phyloP scores from a whole-genome alignment of 345 rosid species.

The Punica granatum region DNA sequence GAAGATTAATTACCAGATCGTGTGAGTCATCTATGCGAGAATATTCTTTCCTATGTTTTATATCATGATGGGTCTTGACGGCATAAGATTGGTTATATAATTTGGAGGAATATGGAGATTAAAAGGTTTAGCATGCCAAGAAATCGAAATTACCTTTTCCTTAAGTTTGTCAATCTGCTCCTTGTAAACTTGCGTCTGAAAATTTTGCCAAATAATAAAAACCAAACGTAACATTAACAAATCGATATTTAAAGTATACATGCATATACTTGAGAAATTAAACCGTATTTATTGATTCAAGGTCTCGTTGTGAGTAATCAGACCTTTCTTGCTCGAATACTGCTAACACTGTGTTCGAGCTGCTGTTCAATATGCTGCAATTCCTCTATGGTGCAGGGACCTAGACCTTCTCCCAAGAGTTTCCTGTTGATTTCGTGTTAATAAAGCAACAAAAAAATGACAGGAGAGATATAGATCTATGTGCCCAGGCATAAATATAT shows the following conservation, averaged over 20 bases:
- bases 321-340: slow-evolving; percentile 34
- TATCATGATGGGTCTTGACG: background rate
- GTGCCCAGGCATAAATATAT: background rate
- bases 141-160: slow-evolving; percentile 44
- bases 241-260: background rate
- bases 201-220: slow-evolving; percentile 1
- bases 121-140: background rate
- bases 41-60: background rate
- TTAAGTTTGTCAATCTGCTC: slow-evolving; percentile 57
- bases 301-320: background rate
- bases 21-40: background rate
- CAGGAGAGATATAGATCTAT: background rate
- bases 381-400: slow-evolving; percentile 29
- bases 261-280: background rate
- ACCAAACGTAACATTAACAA: background rate
- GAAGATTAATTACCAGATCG: background rate
- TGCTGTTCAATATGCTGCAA: slow-evolving; percentile 32
- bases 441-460: background rate
- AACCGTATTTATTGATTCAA: background rate
- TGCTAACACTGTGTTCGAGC: slow-evolving; percentile 29
- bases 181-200: slow-evolving; percentile 64
- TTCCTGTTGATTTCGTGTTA: slow-evolving; percentile 18
- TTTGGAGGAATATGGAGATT: too few species aligned
- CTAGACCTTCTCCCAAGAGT: slow-evolving; percentile 31
- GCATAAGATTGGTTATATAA: background rate